These are phyloP conservation scores for Tuber microsphaerosporum DNA, from an alignment of 495 filamentous ascomycete species.

Conservation along the genomic window DNA sequence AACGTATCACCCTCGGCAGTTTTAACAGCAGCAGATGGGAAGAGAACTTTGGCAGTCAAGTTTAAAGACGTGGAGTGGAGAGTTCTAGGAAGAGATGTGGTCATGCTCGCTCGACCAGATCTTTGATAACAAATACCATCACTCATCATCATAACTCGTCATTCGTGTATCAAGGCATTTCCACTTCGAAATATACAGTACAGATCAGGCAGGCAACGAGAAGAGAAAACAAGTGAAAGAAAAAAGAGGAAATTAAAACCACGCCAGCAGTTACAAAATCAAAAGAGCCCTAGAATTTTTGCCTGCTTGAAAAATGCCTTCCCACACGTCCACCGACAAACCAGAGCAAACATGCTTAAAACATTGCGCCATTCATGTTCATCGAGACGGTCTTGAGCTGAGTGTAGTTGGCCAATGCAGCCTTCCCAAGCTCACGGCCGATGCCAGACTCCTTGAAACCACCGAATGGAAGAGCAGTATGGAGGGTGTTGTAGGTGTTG, in stretches of 20 bases:
- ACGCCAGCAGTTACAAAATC: slow-evolving; percentile 12
- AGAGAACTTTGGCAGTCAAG: slow-evolving; percentile 53
- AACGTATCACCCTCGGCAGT: slow-evolving; percentile 57
- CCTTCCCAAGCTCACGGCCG: slow-evolving; percentile 90
- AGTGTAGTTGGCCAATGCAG: slow-evolving; percentile 84
- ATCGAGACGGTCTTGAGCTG: slow-evolving; percentile 61
- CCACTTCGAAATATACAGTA: slow-evolving; percentile 9
- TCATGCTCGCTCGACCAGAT: slow-evolving; percentile 57
- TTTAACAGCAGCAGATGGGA: slow-evolving; percentile 45
- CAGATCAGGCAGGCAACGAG: slow-evolving; percentile 2
- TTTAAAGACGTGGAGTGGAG: slow-evolving; percentile 64
- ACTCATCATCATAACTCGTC: background rate
- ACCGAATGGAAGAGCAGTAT: slow-evolving; percentile 70
- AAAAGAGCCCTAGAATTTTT: slow-evolving; percentile 9
- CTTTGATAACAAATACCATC: slow-evolving; percentile 6
- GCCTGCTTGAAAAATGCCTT: slow-evolving; percentile 7
- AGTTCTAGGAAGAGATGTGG: slow-evolving; percentile 68
- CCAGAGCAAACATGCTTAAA: background rate
- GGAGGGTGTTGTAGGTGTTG: slow-evolving; percentile 83
- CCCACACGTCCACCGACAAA: background rate
- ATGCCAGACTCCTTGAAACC: slow-evolving; percentile 92
- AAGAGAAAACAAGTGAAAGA: slow-evolving; percentile 7
- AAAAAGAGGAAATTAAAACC: slow-evolving; percentile 6
- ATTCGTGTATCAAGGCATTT: background rate
- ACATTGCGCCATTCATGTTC: slow-evolving; percentile 44